phyloP scores from a whole-genome alignment of 371 early-diverging fungal genomes.

The Syncephalastrum sp. region DNA sequence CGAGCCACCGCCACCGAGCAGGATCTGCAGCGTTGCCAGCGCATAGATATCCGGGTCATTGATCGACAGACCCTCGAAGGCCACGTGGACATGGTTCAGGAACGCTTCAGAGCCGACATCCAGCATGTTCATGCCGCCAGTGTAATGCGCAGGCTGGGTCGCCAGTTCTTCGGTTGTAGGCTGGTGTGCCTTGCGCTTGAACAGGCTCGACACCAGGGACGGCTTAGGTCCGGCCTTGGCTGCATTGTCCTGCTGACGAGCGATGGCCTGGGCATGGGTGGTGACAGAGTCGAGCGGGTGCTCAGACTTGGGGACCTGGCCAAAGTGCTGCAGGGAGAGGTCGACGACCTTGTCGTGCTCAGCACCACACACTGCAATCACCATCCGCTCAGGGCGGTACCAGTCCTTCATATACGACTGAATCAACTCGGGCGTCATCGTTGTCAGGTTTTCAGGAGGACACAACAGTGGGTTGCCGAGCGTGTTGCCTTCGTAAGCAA shows the following conservation, averaged over 20 bases:
- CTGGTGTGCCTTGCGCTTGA: slow-evolving; percentile 12
- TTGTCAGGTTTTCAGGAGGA: slow-evolving; percentile 61
- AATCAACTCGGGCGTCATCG: slow-evolving; percentile 69
- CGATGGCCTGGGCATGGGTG: slow-evolving; percentile 33
- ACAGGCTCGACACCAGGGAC: slow-evolving; percentile 29
- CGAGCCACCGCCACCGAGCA: slow-evolving; percentile 95
- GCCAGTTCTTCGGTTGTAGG: slow-evolving; percentile 25
- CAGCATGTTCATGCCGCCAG: slow-evolving; percentile 77
- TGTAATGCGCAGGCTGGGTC: slow-evolving; percentile 65
- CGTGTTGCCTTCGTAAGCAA: slow-evolving; percentile 81
- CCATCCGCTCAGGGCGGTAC: slow-evolving; percentile 90
- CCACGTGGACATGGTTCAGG: slow-evolving; percentile 87
- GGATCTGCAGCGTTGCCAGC: slow-evolving; percentile 84
- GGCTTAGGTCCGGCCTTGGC: background rate
- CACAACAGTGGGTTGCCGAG: slow-evolving; percentile 87
- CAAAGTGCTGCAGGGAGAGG: slow-evolving; percentile 68
- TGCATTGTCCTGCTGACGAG: slow-evolving; percentile 20
- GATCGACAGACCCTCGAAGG: slow-evolving; percentile 82
- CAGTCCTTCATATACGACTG: slow-evolving; percentile 70
- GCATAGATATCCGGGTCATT: slow-evolving; percentile 89
- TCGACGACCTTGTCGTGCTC: slow-evolving; percentile 81
- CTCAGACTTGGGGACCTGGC: slow-evolving; percentile 48
- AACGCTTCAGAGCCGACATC: slow-evolving; percentile 64
- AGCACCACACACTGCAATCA: slow-evolving; percentile 87
- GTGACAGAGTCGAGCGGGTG: slow-evolving; percentile 31